Evolutionary conservation across 75 land plant genomes (phyloP).

Genomic region (Pinus albicaulis): DNA sequence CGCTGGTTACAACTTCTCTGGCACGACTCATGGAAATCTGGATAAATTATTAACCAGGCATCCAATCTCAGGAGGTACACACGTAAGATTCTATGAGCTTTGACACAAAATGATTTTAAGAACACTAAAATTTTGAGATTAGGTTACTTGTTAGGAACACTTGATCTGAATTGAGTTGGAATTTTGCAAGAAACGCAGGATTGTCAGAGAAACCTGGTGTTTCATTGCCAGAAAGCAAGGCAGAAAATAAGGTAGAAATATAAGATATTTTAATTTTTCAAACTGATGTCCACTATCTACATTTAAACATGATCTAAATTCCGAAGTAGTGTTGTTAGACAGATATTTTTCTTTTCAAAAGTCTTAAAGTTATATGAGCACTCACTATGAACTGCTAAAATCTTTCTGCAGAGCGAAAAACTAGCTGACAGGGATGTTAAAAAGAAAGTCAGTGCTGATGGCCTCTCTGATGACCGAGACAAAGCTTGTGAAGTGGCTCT

Average conservation of each 20-base stretch:
- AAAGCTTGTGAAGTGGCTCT: constrained; percentile 46
- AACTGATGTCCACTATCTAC: not conserved
- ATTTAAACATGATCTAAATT: not conserved
- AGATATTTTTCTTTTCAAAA: not conserved
- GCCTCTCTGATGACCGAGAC: constrained; percentile 19
- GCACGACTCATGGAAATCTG: not conserved
- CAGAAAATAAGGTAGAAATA: constrained; percentile 5
- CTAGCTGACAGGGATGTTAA: not conserved
- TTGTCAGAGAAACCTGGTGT: constrained; percentile 8
- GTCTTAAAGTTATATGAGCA: not conserved
- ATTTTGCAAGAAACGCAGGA: constrained; percentile 7
- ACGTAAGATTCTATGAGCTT: constrained; percentile 13
- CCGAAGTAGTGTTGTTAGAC: not conserved
- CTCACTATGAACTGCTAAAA: constrained; percentile 5
- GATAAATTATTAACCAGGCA: constrained; percentile 8
- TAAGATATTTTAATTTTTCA: not conserved
- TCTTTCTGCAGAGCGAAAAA: not conserved
- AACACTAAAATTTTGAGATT: constrained; percentile 6
- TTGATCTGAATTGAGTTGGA: constrained; percentile 11
- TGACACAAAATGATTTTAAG: not conserved
- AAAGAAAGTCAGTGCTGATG: not conserved
- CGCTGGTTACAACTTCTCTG: constrained; percentile 1
- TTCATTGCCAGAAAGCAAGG: not conserved
- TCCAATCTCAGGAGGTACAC: constrained; percentile 14
- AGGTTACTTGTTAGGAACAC: constrained; percentile 5